These are phyloP conservation scores for Geotrichum ghanense DNA, from an alignment of 805 yeast genomes.

Conservation along the genomic window DNA sequence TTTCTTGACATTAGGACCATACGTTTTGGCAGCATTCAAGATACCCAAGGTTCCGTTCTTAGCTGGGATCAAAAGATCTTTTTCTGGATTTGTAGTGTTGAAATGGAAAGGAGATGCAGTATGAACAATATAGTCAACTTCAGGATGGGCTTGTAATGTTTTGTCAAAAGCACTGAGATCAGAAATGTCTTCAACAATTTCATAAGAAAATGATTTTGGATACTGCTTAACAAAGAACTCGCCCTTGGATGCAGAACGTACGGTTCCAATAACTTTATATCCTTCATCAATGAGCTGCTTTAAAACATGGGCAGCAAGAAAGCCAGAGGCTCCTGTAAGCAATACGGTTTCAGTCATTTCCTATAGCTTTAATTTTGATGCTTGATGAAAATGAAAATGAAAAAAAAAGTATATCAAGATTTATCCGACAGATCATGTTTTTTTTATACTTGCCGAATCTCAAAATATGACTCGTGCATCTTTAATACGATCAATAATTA, in stretches of 20 bases:
- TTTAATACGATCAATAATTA: no score
- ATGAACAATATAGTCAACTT: slow-evolving; percentile 25
- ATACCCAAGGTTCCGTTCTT: slow-evolving; percentile 36
- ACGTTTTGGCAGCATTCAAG: slow-evolving; percentile 28
- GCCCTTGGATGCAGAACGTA: slow-evolving; percentile 33
- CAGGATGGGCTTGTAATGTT: slow-evolving; percentile 28
- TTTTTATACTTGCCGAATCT: no score
- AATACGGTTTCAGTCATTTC: no score
- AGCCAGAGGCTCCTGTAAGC: slow-evolving; percentile 42
- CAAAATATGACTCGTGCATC: no score
- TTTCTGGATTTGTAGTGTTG: slow-evolving; percentile 26
- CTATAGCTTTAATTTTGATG: no score
- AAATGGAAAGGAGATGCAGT: slow-evolving; percentile 29
- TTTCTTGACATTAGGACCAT: slow-evolving; percentile 31
- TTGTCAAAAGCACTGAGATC: slow-evolving; percentile 34
- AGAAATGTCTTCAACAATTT: slow-evolving; percentile 20
- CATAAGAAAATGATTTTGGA: slow-evolving; percentile 15
- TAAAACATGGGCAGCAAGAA: slow-evolving; percentile 37
- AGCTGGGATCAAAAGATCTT: slow-evolving; percentile 37
- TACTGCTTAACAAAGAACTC: slow-evolving; percentile 16
- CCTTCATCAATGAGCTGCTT: slow-evolving; percentile 29
- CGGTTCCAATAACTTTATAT: slow-evolving; percentile 35
- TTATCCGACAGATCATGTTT: no score
- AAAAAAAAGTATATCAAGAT: no score
- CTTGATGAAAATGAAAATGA: no score